Conservation (phyloP, 768 basidiomycete species). For the Macrocybe gigantea region DNA sequence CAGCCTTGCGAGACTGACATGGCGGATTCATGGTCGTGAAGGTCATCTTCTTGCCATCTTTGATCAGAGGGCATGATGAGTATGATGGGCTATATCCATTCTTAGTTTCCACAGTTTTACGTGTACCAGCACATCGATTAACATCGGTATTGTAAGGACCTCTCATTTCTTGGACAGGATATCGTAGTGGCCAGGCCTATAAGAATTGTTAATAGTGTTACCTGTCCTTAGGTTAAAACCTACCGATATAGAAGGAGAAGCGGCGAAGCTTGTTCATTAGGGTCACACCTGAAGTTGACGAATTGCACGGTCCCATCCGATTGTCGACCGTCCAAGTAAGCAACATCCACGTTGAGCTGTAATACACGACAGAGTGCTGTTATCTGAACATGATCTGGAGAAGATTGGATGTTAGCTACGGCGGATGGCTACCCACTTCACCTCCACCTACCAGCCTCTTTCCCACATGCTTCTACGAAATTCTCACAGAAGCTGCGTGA, state of each 20-base stretch:
- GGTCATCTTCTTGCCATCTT: no score
- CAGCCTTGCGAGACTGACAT: no score
- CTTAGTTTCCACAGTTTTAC: background rate
- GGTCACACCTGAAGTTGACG: constrained; percentile 50
- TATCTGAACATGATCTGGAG: constrained; percentile 77
- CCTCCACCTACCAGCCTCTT: constrained; percentile 58
- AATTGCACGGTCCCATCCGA: constrained; percentile 54
- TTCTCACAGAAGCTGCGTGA: constrained; percentile 66
- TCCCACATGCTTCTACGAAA: constrained; percentile 73
- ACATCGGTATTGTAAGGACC: background rate
- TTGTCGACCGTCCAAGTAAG: constrained; percentile 71
- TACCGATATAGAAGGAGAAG: constrained; percentile 74
- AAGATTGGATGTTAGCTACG: constrained; percentile 11
- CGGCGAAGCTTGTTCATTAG: constrained; percentile 39
- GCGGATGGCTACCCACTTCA: no score
- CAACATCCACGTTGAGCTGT: constrained; percentile 61
- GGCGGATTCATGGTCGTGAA: no score
- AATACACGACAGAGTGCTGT: constrained; percentile 69
- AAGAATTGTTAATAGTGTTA: background rate
- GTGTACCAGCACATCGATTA: background rate
- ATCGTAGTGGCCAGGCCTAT: constrained; percentile 87
- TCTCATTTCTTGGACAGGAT: constrained; percentile 33
- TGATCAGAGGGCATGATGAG: no score
- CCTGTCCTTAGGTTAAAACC: background rate
- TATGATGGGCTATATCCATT: no score